A percentile compares a stretch with the other conserved stretches of the same genome.
Conservation (phyloP, 2,329 filamentous ascomycete genomes). For the Arthrobotrys sinensis region DNA sequence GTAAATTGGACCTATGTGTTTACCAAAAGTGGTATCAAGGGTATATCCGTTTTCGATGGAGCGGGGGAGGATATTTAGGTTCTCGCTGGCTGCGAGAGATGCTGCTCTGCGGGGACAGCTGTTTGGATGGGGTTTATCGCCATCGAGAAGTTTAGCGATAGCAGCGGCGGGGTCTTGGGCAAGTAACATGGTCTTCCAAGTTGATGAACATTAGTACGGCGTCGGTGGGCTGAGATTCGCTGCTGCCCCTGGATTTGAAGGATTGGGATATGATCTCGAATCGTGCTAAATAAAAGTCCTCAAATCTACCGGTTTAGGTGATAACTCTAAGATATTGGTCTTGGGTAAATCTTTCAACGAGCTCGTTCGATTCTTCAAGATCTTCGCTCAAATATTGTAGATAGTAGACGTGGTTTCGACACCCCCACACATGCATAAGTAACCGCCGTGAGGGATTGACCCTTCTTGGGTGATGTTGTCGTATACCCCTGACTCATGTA, state of each 20-base stretch:
- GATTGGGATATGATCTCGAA: too few relatives aligned
- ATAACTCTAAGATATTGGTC: too few relatives aligned
- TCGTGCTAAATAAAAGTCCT: too few relatives aligned
- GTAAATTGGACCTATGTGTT: neutral
- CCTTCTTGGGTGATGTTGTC: too few relatives aligned
- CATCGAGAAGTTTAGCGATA: too few relatives aligned
- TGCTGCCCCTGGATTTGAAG: too few relatives aligned
- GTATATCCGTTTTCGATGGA: neutral
- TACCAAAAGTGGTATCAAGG: neutral
- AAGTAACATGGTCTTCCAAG: too few relatives aligned
- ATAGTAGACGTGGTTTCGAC: conserved; percentile 2
- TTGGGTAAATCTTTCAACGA: neutral
- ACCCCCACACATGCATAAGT: neutral
- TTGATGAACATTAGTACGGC: too few relatives aligned
- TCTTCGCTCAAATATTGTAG: neutral
- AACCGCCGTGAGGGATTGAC: neutral
- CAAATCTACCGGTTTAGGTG: too few relatives aligned
- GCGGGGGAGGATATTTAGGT: neutral
- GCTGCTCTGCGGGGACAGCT: neutral
- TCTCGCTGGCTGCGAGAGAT: neutral
- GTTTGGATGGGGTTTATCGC: neutral
- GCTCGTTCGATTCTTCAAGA: neutral
- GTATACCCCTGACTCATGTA: neutral
- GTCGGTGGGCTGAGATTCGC: too few relatives aligned
- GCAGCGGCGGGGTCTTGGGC: too few relatives aligned